Conservation (phyloP, 495 filamentous ascomycete species). For the Pyronema omphalodes region DNA sequence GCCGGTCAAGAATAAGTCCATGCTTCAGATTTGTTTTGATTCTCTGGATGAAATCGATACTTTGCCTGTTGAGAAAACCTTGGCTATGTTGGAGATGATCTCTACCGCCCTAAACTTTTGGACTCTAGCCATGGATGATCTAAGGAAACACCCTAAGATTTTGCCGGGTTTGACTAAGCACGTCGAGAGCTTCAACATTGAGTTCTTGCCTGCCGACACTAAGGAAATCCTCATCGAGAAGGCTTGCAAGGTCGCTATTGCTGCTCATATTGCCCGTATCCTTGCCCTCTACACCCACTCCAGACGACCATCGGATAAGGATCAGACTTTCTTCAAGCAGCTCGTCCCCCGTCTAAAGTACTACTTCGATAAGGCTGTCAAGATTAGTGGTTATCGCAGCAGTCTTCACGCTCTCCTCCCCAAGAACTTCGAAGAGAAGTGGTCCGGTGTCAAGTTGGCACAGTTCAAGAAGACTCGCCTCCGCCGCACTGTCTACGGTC, state of each 20-base stretch:
- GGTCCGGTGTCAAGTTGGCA: slow-evolving; percentile 44
- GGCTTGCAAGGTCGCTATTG: slow-evolving; percentile 48
- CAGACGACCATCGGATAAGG: slow-evolving; percentile 50
- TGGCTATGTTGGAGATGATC: slow-evolving; percentile 72
- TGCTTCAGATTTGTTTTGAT: slow-evolving; percentile 60
- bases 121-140: slow-evolving; percentile 69
- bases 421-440: slow-evolving; percentile 64
- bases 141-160: slow-evolving; percentile 56
- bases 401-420: slow-evolving; percentile 72
- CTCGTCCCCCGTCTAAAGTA: slow-evolving; percentile 58
- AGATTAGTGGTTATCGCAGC: slow-evolving; percentile 56
- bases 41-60: slow-evolving; percentile 48
- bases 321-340: slow-evolving; percentile 40
- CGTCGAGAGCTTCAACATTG: slow-evolving; percentile 41
- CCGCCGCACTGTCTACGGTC: slow-evolving; percentile 42
- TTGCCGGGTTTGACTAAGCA: slow-evolving; percentile 48
- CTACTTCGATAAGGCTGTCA: slow-evolving; percentile 53
- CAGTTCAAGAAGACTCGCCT: slow-evolving; percentile 63
- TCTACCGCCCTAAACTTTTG: slow-evolving; percentile 72
- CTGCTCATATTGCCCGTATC: slow-evolving; percentile 66
- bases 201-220: slow-evolving; percentile 29
- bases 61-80: slow-evolving; percentile 39
- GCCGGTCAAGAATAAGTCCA: slow-evolving; percentile 34
- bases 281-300: slow-evolving; percentile 83
- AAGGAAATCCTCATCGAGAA: slow-evolving; percentile 30